Percentiles rank a stretch among this genome's conserved stretches.
phyloP scores from a whole-genome alignment of 306 rosid genomes.

The Lathyrus aphaca region DNA sequence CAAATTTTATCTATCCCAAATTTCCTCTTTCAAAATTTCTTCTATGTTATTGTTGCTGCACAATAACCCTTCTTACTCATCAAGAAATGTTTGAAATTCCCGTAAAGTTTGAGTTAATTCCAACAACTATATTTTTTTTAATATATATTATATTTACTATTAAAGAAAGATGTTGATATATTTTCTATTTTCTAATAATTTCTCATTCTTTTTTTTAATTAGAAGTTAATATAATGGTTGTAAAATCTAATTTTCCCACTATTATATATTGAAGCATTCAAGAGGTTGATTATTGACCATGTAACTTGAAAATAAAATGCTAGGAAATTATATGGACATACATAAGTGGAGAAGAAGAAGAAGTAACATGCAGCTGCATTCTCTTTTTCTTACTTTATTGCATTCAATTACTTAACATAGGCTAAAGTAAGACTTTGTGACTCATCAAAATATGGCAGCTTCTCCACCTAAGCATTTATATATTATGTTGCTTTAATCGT shows the following conservation, averaged over 20 bases:
- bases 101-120: no score
- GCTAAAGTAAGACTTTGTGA: slow-evolving; percentile 5
- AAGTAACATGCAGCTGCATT: background rate
- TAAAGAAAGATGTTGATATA: no score
- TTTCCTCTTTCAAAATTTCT: no score
- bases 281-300: slow-evolving; percentile 28
- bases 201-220: no score
- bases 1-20: no score
- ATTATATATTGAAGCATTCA: background rate
- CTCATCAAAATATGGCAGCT: slow-evolving; percentile 1
- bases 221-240: background rate
- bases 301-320: background rate
- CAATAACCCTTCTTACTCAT: no score
- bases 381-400: slow-evolving; percentile 23
- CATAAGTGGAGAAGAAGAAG: background rate
- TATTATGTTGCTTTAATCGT: background rate
- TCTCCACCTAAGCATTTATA: background rate
- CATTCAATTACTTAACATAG: slow-evolving; percentile 34
- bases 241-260: background rate
- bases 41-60: no score
- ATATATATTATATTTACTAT: no score
- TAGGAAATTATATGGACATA: slow-evolving; percentile 40
- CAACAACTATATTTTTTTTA: no score
- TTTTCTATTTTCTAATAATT: no score
- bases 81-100: no score